These are phyloP conservation scores for Candida taoyuanica DNA, from an alignment of 805 yeast genomes.

Conservation along the genomic window DNA sequence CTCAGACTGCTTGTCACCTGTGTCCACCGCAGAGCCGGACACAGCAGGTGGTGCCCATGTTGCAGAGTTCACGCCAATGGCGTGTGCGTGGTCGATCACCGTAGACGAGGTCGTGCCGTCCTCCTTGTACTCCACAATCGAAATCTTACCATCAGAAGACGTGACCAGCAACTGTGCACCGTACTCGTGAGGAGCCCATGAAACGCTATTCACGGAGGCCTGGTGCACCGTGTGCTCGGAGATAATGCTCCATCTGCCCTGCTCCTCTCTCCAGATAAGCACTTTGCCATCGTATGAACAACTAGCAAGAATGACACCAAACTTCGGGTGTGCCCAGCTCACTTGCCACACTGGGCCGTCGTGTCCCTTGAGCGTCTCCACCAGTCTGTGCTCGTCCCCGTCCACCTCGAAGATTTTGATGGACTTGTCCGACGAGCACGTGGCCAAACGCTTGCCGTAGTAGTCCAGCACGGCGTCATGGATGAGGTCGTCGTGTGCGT, in stretches of 20 bases:
- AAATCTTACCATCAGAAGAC: slow-evolving; percentile 89
- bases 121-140: slow-evolving; percentile 86
- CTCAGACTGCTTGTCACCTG: slow-evolving; percentile 35
- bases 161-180: slow-evolving; percentile 90
- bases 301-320: slow-evolving; percentile 90
- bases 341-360: slow-evolving; percentile 99
- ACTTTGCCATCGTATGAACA: slow-evolving; percentile 96
- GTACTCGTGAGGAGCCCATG: slow-evolving; percentile 97
- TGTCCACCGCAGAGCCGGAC: slow-evolving; percentile 30
- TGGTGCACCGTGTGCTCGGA: slow-evolving; percentile 85
- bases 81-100: slow-evolving; percentile 64
- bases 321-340: slow-evolving; percentile 98
- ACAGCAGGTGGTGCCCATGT: slow-evolving; percentile 79
- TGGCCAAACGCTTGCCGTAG: slow-evolving; percentile 93
- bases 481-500: slow-evolving; percentile 88
- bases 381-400: slow-evolving; percentile 73
- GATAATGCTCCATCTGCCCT: slow-evolving; percentile 73
- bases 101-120: slow-evolving; percentile 72
- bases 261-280: slow-evolving; percentile 91
- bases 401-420: slow-evolving; percentile 90
- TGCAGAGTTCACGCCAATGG: slow-evolving; percentile 90
- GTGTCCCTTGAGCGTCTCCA: slow-evolving; percentile 86
- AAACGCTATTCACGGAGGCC: slow-evolving; percentile 90
- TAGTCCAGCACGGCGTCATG: slow-evolving; percentile 97
- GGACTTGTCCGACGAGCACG: slow-evolving; percentile 95